Evolutionary conservation across 805 yeast species (phyloP).

Genomic region (Teunomyces tritomae): DNA sequence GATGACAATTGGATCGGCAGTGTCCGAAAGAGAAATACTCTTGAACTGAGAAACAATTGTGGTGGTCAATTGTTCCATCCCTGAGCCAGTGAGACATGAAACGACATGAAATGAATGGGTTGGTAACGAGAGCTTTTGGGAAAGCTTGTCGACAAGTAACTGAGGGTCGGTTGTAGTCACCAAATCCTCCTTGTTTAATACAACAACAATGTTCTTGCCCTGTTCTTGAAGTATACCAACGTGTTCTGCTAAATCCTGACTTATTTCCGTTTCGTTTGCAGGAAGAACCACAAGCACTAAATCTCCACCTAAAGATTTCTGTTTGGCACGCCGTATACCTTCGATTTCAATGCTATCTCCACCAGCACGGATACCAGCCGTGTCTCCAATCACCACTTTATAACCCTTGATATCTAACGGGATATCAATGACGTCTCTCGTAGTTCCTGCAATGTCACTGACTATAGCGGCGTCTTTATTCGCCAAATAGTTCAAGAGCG

Average conservation of each 20-base stretch:
- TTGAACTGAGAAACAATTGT: conserved; percentile 48
- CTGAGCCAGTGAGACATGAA: conserved; percentile 61
- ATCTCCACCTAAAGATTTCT: conserved; percentile 60
- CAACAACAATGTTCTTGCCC: conserved; percentile 37
- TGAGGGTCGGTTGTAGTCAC: conserved; percentile 8
- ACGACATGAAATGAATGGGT: conserved; percentile 27
- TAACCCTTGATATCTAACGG: conserved; percentile 80
- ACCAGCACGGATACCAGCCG: conserved; percentile 79
- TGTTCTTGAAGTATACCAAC: conserved; percentile 27
- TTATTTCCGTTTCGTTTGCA: conserved; percentile 23
- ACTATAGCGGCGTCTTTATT: conserved; percentile 86
- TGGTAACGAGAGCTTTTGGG: conserved; percentile 14
- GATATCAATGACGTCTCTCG: conserved; percentile 83
- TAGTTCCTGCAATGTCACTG: conserved; percentile 89
- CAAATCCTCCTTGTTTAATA: conserved; percentile 64
- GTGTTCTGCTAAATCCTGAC: conserved; percentile 37
- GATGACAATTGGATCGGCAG: conserved; percentile 64
- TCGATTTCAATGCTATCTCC: conserved; percentile 66
- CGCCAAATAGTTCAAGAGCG: conserved; percentile 73
- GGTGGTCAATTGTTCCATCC: conserved; percentile 48
- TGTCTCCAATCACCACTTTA: conserved; percentile 82
- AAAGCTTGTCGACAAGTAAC: neutral
- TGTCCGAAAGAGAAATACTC: conserved; percentile 45
- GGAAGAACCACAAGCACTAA: conserved; percentile 67
- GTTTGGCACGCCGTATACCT: conserved; percentile 78